Evolutionary conservation across 2,329 filamentous ascomycete species (phyloP), one percentile per base, ranked within the genome.

Genomic region (Cyphellophora europaea): DNA sequence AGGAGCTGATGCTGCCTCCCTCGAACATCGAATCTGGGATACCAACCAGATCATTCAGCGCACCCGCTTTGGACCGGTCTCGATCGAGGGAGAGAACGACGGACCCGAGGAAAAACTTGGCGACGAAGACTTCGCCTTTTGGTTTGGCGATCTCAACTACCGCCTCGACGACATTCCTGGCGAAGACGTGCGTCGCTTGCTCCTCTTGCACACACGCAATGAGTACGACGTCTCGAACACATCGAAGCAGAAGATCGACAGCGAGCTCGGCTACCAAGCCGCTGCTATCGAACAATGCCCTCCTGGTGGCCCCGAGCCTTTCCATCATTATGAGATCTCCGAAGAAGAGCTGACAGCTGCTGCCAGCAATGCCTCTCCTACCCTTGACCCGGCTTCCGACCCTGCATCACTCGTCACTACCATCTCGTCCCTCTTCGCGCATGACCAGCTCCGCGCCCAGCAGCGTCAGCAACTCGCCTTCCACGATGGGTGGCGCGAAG

Each of bases 81-180:
- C 67, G 25, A 72, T 80, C 38, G 65, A 71, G 0, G 78, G 82
- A 6, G 74, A 81, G 5, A 65, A 71, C 38, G 59, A 54, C 2
- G 76, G 79, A n/a, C 74, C 79, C 14, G 63, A 69, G 1, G 77
- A 82, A 33, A 73, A 67, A 21, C 79, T 98, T 44, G 88, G 85
- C 1, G 83, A 93, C 25, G 89, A 93, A 46, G 91, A 98, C 53
- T 87, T 95, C 60, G 77, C 79, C 0, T 95, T 98, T 52, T 96
- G 89, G 86, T 84, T 94, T 52, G 91, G 91, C 5, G 91, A 98
- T 56, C 68, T 98, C 27, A 98, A 98, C 55, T 98, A 95, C 53
- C 77, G 91, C 19, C 69, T 98, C 1, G 85, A 93, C 33, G 84
- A 81, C 29, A 73, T 96, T 32, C 84, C 89, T 0, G 88, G 87